Conservation (phyloP, 371 early-diverging fungal genomes). For the Rhizopus microsporus region DNA sequence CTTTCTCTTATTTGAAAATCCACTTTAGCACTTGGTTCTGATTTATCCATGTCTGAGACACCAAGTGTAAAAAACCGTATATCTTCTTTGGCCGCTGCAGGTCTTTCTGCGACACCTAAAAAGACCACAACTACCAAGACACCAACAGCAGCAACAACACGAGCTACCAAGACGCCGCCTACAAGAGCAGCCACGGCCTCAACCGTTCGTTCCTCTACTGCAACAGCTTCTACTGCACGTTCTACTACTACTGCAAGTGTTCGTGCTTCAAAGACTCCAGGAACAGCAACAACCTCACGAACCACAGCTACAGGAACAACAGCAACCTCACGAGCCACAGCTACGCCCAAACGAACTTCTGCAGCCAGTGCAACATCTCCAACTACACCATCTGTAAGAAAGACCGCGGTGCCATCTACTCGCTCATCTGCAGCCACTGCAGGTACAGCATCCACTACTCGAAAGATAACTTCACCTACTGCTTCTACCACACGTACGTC, state of each 20-base stretch:
- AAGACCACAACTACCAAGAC: constrained; percentile 5
- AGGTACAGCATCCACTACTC: constrained; percentile 6
- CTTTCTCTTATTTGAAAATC: too few species aligned
- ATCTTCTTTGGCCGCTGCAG: constrained; percentile 26
- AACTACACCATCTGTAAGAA: constrained; percentile 13
- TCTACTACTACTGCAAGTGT: constrained; percentile 2
- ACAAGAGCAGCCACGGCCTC: constrained; percentile 4
- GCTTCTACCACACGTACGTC: constrained; percentile 22
- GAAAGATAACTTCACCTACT: constrained; percentile 23
- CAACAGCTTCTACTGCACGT: constrained; percentile 12
- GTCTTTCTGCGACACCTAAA: constrained; percentile 14
- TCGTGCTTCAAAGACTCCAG: constrained; percentile 17
- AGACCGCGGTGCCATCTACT: constrained; percentile 4
- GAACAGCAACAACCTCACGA: neutral
- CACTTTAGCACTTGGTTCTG: neutral
- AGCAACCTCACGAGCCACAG: neutral
- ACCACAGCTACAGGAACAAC: constrained; percentile 4
- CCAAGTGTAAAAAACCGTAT: constrained; percentile 23
- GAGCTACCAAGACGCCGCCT: constrained; percentile 19
- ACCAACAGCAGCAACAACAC: neutral
- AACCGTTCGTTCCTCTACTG: constrained; percentile 9
- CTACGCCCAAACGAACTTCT: neutral
- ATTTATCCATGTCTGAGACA: constrained; percentile 7
- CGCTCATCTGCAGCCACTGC: constrained; percentile 8
- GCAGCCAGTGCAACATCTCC: neutral